Evolutionary conservation across 345 rosid genomes (phyloP), one percentile per base, ranked within the genome.

Genomic region (Trapa bicornis): DNA sequence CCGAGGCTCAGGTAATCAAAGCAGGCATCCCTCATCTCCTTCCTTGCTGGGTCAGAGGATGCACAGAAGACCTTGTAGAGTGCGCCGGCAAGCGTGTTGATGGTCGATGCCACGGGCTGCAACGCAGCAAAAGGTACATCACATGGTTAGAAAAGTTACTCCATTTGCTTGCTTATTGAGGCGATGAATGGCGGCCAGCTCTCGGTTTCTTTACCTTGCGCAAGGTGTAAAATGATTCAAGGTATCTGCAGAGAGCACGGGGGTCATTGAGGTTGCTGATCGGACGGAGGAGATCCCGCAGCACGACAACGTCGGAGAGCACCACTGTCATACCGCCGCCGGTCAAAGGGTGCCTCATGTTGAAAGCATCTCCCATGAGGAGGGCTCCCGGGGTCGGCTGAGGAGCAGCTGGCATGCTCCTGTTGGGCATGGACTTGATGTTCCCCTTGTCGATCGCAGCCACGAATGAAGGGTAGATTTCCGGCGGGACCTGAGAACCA

Each of bases 281-380:
- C 14, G 84, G 83, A 39, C 80, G 77, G 7, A 81, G 83, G 37
- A 86, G 82, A 66, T 84, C 67, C 1, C 86, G 67, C 3, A 82
- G 68, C 1, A 86, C 41, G 60, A 74, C 80, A 13, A 86, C 68
- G 63, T 86, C 91, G 10, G 87, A 81, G 1, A 86, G 67, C 0
- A 83, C 83, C 37, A 82, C 85, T 0, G 90, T 81, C 90, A 85
- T 85, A 68, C 90, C 90, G 42, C 86, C 89, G 15, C 89, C 89
- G 0, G 87, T 83, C 50, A 83, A 22, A 29, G 87, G 80, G 68
- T 86, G 90, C 9, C 87, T 65, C 84, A 83, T 81, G 70, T 85
- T 83, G 74, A 85, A 78, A 15, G 87, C 81, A 62, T 81, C 87
- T 0, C 87, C 85, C 62, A 83, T 54, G 45, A 81, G 65, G 61